Evolutionary conservation across 2,329 filamentous ascomycete species (phyloP).

Genomic region (Torrubiellomyces zombiae): DNA sequence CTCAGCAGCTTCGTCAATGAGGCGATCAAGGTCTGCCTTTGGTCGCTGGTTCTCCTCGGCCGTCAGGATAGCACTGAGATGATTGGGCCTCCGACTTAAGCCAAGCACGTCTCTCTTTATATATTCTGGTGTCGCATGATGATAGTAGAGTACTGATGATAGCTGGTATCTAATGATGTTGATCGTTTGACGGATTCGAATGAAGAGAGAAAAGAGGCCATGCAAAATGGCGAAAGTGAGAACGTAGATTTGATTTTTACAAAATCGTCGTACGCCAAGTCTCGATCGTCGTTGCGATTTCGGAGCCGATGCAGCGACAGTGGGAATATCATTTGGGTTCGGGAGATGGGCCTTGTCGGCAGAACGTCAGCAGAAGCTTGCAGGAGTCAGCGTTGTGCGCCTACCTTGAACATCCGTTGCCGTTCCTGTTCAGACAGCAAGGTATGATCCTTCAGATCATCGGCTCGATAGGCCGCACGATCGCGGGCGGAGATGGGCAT

Average conservation of each 20-base stretch:
- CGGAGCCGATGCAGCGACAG: constrained; percentile 9
- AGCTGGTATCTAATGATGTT: constrained; percentile 63
- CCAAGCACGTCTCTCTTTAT: constrained; percentile 73
- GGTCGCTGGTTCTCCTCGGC: constrained; percentile 53
- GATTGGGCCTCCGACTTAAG: constrained; percentile 59
- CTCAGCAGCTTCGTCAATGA: constrained; percentile 84
- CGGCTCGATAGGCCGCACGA: constrained; percentile 22
- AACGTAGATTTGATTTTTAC: constrained; percentile 45
- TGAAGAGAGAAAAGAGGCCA: constrained; percentile 72
- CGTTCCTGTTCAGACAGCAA: constrained; percentile 19
- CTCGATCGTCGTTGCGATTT: constrained; percentile 19
- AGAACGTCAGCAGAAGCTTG: constrained; percentile 4
- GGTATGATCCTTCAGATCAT: constrained; percentile 17
- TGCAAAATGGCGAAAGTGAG: constrained; percentile 57
- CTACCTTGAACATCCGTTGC: constrained; percentile 19
- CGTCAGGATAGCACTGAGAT: constrained; percentile 74
- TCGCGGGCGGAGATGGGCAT: constrained; percentile 20
- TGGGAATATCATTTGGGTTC: constrained; percentile 15
- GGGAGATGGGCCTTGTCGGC: constrained; percentile 20
- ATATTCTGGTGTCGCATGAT: constrained; percentile 86
- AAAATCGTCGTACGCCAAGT: constrained; percentile 43
- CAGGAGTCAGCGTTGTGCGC: constrained; percentile 1
- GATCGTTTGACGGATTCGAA: constrained; percentile 65
- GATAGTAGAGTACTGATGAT: constrained; percentile 75
- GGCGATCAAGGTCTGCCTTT: constrained; percentile 58